phyloP scores from a whole-genome alignment of 2,329 filamentous ascomycete genomes.

The Leptographium procerum region DNA sequence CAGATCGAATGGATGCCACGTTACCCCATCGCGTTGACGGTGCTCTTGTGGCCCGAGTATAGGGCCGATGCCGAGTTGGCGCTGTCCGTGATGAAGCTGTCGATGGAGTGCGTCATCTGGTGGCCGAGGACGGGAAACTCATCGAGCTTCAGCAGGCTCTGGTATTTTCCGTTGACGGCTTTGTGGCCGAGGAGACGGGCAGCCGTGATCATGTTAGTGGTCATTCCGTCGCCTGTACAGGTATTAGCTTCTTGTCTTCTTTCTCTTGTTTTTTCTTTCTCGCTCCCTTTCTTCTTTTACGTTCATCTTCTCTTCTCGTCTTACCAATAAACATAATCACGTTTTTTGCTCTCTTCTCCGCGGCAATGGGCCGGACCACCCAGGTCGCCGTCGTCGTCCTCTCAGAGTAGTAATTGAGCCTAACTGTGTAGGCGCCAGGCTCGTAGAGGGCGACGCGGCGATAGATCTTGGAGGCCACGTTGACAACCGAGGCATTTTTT shows the following conservation, averaged over 20 bases:
- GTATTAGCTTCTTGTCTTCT: not conserved
- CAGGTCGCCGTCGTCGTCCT: conserved; percentile 63
- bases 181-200: conserved; percentile 73
- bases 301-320: too few relatives aligned
- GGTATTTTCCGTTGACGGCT: conserved; percentile 74
- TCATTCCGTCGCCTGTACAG: conserved; percentile 51
- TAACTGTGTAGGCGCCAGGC: conserved; percentile 69
- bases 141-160: conserved; percentile 64
- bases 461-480: conserved; percentile 71
- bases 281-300: too few relatives aligned
- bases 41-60: conserved; percentile 75
- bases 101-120: conserved; percentile 81
- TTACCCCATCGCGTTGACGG: conserved; percentile 62
- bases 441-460: conserved; percentile 64
- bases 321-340: conserved; percentile 63
- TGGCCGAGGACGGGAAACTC: conserved; percentile 78
- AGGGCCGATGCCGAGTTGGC: conserved; percentile 76
- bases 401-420: conserved; percentile 62
- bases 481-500: conserved; percentile 58
- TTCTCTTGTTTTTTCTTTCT: not conserved
- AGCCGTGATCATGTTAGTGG: conserved; percentile 69
- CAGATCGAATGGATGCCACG: too few relatives aligned
- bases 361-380: conserved; percentile 59
- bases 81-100: conserved; percentile 76
- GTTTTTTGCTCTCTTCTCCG: conserved; percentile 69